Evolutionary conservation across 768 basidiomycete genomes (phyloP).

Genomic region (Calocybe gangraenosa): DNA sequence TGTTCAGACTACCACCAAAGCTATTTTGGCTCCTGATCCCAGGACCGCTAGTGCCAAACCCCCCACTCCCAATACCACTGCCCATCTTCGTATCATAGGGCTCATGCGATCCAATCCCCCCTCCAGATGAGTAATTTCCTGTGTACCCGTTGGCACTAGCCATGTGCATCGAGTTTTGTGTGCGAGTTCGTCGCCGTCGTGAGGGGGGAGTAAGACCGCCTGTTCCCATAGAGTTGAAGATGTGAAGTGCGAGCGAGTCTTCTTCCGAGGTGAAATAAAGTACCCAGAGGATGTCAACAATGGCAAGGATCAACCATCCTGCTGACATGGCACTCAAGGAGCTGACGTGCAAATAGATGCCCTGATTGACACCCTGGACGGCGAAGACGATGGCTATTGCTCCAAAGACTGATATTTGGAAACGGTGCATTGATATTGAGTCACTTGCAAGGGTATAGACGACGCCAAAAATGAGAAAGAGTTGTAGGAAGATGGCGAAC

Average conservation of each 20-base stretch:
- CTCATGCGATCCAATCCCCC: constrained; percentile 66
- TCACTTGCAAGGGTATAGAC: constrained; percentile 80
- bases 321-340: constrained; percentile 82
- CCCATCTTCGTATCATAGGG: constrained; percentile 66
- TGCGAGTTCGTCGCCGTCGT: constrained; percentile 71
- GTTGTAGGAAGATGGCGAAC: constrained; percentile 82
- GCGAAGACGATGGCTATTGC: constrained; percentile 87
- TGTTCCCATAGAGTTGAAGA: constrained; percentile 87
- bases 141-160: constrained; percentile 58
- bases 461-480: constrained; percentile 68
- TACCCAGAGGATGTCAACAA: constrained; percentile 94
- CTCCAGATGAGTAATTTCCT: constrained; percentile 59
- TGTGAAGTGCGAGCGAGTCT: constrained; percentile 76
- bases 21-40: constrained; percentile 53
- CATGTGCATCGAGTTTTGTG: constrained; percentile 58
- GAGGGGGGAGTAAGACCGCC: constrained; percentile 81
- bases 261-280: constrained; percentile 97
- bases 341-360: constrained; percentile 51
- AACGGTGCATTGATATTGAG: constrained; percentile 88
- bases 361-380: constrained; percentile 64
- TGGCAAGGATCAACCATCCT: constrained; percentile 89
- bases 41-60: constrained; percentile 44
- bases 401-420: constrained; percentile 86
- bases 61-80: constrained; percentile 41
- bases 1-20: constrained; percentile 43